Conservation (phyloP, 2,329 filamentous ascomycete genomes). For the Colletotrichum tofieldiae region DNA sequence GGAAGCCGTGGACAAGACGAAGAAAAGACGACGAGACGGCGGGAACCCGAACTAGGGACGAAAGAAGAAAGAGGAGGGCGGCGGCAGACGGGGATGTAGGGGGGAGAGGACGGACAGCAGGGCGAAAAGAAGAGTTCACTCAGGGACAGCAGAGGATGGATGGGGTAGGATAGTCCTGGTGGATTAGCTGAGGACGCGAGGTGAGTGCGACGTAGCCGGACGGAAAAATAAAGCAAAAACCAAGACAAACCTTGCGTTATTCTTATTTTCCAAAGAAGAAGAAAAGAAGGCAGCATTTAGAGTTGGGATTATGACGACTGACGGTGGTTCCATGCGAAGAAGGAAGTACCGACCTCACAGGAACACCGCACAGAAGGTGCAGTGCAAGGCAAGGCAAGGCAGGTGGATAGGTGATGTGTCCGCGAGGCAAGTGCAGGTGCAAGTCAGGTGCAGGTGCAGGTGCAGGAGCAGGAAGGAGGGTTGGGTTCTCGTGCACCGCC, state of each 20-base stretch:
- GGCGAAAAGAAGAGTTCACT: neutral
- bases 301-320: conserved; percentile 9
- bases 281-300: neutral
- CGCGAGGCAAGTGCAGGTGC: neutral
- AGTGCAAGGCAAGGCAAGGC: neutral
- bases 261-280: too few species aligned
- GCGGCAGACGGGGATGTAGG: conserved; percentile 2
- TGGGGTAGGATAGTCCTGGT: neutral
- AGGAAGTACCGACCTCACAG: neutral
- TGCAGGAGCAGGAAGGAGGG: neutral
- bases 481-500: neutral
- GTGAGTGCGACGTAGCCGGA: neutral
- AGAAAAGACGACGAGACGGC: conserved; percentile 30
- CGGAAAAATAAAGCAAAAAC: neutral
- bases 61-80: conserved; percentile 28
- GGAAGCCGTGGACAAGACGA: conserved; percentile 34
- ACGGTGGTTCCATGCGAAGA: conserved; percentile 22
- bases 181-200: neutral
- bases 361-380: neutral
- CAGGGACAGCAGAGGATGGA: neutral
- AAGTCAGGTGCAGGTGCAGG: neutral
- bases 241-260: neutral
- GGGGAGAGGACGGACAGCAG: neutral
- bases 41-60: conserved; percentile 27
- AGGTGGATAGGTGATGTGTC: neutral